Base-by-base conservation (phyloP, 179 eudicot genomes). In the Beta corolliflora region DNA sequence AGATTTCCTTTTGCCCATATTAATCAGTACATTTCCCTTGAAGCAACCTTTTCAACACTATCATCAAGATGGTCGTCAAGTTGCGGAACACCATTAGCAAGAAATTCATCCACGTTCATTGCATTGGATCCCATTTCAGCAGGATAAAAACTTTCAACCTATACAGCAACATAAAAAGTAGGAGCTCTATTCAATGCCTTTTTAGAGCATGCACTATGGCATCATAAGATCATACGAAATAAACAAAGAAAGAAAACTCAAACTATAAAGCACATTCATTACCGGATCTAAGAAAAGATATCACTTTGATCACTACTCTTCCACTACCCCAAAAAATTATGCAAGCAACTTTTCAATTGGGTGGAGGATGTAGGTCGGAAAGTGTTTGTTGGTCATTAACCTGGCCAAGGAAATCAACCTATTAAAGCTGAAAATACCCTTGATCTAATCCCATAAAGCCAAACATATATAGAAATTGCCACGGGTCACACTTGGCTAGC, bases 131-230 rank as follows among this genome's bases (percentile, higher is more conserved):
- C 97, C 99, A 95, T 90, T 81, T 88, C 89, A 52, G 71, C 88
- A 71, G 97, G 98, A 81, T 90, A 94, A 83, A 95, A 87, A 85
- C 99, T 95, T 82, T 95, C 94, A 66, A 95, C 88, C 99, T 95
- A 75, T 59, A 69, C 45, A 83, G n/a, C n/a, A n/a, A 52, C 36
- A 66, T 41, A 58, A 1, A 36, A 70, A 14, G 60, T 52, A 23
- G 31, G 74, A 50, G 52, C 71, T 68, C 41, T 48, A 29, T 25
- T 59, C 29, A 9, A 0, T 29, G 52, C 31, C 69, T 56, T 56
- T 14, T 9, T 12, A 41, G 50, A 71, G 41, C 41, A 71, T 11
- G 31, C 41, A 71, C 50, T 50, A 2, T 45, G 29, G 55, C 56
- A n/a, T 56, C 75, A 44, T 69, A 65, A 65, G 71, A 71, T 71